A percentile compares a stretch with the other conserved stretches of the same genome.
These are phyloP conservation scores for Vigna nakashimae DNA, from an alignment of 306 rosid species.

Conservation along the genomic window DNA sequence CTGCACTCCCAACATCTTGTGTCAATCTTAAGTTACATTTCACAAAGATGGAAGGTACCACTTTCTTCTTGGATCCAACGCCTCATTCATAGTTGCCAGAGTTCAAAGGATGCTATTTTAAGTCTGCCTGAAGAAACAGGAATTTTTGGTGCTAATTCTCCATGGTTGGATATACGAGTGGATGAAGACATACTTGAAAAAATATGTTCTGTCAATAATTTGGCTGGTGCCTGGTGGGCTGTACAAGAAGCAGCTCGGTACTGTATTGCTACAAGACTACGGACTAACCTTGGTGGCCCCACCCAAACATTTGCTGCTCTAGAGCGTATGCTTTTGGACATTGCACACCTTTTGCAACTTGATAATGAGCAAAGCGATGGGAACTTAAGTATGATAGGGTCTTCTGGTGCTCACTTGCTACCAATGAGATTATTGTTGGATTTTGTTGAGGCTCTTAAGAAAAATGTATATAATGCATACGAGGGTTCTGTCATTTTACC, in stretches of 20 bases:
- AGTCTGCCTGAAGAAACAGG: slow-evolving; percentile 80
- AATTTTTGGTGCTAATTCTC: slow-evolving; percentile 54
- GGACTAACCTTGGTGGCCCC: slow-evolving; percentile 97
- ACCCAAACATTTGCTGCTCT: slow-evolving; percentile 96
- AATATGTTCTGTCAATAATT: slow-evolving; percentile 73
- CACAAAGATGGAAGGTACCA: slow-evolving; percentile 96
- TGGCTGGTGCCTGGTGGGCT: slow-evolving; percentile 99
- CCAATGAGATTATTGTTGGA: slow-evolving; percentile 91
- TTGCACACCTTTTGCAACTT: slow-evolving; percentile 85
- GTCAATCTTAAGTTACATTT: slow-evolving; percentile 88
- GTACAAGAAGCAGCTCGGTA: slow-evolving; percentile 93
- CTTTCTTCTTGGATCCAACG: slow-evolving; percentile 97
- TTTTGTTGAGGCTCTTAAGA: slow-evolving; percentile 93
- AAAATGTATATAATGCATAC: slow-evolving; percentile 93
- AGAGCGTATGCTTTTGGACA: slow-evolving; percentile 94
- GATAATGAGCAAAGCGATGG: slow-evolving; percentile 91
- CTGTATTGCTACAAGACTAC: slow-evolving; percentile 83
- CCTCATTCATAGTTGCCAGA: slow-evolving; percentile 76
- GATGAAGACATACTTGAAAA: slow-evolving; percentile 77
- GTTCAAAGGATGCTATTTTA: slow-evolving; percentile 63
- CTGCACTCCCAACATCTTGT: slow-evolving; percentile 89
- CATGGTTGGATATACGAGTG: slow-evolving; percentile 78
- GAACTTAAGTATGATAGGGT: slow-evolving; percentile 87
- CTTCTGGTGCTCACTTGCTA: slow-evolving; percentile 93
- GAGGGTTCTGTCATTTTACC: slow-evolving; percentile 94